Conservation (phyloP, 306 rosid species). For the Ormosia semicastrata region DNA sequence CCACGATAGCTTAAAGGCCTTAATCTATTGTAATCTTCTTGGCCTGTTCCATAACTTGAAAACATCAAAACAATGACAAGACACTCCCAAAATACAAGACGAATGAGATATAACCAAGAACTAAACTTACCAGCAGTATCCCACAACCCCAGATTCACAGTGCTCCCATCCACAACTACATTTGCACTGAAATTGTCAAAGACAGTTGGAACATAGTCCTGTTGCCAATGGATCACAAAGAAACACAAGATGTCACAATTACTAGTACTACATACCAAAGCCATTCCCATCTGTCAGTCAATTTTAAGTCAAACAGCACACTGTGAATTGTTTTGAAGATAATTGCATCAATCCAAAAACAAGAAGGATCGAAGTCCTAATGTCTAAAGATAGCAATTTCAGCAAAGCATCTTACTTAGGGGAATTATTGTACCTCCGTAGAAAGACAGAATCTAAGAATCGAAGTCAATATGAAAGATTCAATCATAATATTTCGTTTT, state of each 20-base stretch:
- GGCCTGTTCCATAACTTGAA: conserved; percentile 68
- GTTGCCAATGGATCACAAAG: conserved; percentile 33
- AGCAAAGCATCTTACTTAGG: conserved; percentile 16
- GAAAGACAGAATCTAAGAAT: conserved; percentile 18
- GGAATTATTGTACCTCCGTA: neutral
- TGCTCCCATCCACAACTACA: conserved; percentile 97
- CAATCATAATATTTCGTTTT: conserved; percentile 9
- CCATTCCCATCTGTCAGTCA: conserved; percentile 3
- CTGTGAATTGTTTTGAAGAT: neutral
- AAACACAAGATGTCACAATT: conserved; percentile 36
- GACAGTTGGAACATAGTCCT: conserved; percentile 98
- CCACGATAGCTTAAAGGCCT: conserved; percentile 98
- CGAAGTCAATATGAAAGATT: conserved; percentile 26
- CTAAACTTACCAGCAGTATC: conserved; percentile 84
- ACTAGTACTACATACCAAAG: conserved; percentile 2
- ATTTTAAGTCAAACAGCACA: conserved; percentile 14
- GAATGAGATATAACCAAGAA: neutral
- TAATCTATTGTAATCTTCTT: conserved; percentile 95
- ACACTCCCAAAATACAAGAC: neutral
- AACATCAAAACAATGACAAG: conserved; percentile 31
- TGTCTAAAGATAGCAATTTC: neutral
- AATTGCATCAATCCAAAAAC: conserved; percentile 3
- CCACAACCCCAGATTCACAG: conserved; percentile 96
- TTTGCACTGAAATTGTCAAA: conserved; percentile 98
- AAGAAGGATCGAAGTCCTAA: conserved; percentile 17